Evolutionary conservation across 306 rosid species (phyloP), one percentile per base, ranked within the genome.

Genomic region (Trifolium fragiferum): DNA sequence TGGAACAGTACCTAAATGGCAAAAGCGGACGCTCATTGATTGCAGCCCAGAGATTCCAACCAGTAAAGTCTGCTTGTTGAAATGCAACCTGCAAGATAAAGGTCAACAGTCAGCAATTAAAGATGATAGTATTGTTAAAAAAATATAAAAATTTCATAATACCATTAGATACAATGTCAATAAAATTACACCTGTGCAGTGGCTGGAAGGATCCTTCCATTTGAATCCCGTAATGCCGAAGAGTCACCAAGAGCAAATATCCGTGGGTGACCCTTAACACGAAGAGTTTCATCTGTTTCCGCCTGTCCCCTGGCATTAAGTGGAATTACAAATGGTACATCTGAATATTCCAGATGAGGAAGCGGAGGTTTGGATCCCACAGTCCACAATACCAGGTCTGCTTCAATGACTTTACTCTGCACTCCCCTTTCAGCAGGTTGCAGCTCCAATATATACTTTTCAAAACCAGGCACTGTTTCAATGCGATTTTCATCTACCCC

Each of bases 11-110:
- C 97, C 93, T 91, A 73, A 94, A 94, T 47, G 98, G 97, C 86
- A 94, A 82, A 82, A 94, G 94, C 23, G 98, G 97, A 55, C 98
- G 97, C 71, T 82, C 86, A 64, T 91, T 94, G 84, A 94, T 91
- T 32, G 96, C 96, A 82, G 97, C 98, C 98, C 97, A 93, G 59
- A 91, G 86, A 86, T 93, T 93, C 98, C 97, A 93, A 73, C 97
- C 98, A 72, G 94, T 77, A 77, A 93, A 93, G 83, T 91, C 98
- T 1, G 98, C 98, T 81, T 93, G 97, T 86, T 93, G 98, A 86
- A 93, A 91, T 20, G 98, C 97, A 79, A 94, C 98, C 93, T 92
- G 80, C 61, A 41, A 73, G 32, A 69, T 27, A 71, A 78, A 75
- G 40, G 47, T n/a, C 68, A 76, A 74, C 78, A 75, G 49, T 23